Base-by-base conservation (phyloP, 371 early-diverging fungal species). In the Mortierella sp. region DNA sequence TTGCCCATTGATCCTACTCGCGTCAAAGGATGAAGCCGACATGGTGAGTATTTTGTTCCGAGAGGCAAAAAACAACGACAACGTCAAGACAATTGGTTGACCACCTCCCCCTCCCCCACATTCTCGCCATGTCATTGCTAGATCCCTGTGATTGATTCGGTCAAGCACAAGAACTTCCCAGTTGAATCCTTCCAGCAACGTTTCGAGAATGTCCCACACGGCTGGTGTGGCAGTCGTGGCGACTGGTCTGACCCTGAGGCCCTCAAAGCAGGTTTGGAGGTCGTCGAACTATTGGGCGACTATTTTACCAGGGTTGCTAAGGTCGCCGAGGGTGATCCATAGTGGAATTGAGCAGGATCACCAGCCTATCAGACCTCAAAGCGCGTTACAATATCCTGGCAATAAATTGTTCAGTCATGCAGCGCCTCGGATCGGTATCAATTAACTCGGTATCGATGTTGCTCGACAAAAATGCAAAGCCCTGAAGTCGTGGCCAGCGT, bases 11-110 rank as follows among this genome's bases (percentile, higher is more conserved):
- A 65, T 66, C 45, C 23, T 79, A 6, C 45, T 79, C 31, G 49
- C 79, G 0, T 73, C 79, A 51, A 68, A 69, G 64, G 73, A 79
- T 67, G 79, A 79, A 45, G 57, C 38, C 19, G 79, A 79, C 13
- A 50, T 79, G 73, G 69, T 73, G 64, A 34, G 62, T 28, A 27
- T 28, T n/a, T 12, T 12, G 39, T 26, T 30, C 21, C 30, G 21
- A 5, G 21, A 21, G 18, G 27, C 10, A 31, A 27, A 3, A 19
- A n/a, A 21, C 13, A n/a, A 45, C 19, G 46, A 21, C n/a, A n/a
- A n/a, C n/a, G n/a, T n/a, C n/a, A n/a, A n/a, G n/a, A n/a, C n/a
- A n/a, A n/a, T 34, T 34, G 34, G 10, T 10, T 10, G 10, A 34
- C 34, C 34, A 4, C 10, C 4, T 34, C 34, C 34, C 34, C 16